These are phyloP conservation scores for Agaricus sinodeliciosus DNA, from an alignment of 768 basidiomycete genomes.

Conservation along the genomic window DNA sequence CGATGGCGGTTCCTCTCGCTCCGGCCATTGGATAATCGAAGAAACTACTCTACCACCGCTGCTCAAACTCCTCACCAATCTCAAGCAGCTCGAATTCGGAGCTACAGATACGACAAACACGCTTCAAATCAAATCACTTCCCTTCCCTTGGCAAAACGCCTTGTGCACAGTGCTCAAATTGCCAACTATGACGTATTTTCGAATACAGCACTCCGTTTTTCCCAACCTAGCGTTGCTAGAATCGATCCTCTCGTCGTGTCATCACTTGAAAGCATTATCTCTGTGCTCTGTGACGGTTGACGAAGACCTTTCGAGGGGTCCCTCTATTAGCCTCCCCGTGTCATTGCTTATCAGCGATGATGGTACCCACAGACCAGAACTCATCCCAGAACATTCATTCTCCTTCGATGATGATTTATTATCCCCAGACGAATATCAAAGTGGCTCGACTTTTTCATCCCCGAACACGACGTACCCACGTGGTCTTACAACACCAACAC, in stretches of 20 bases:
- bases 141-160: constrained; percentile 26
- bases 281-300: constrained; percentile 28
- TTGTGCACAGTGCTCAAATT: constrained; percentile 28
- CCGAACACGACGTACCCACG: constrained; percentile 1
- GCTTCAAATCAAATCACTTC: constrained; percentile 30
- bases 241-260: constrained; percentile 25
- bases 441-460: constrained; percentile 5
- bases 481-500: constrained; percentile 8
- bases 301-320: constrained; percentile 14
- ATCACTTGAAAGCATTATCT: constrained; percentile 28
- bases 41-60: constrained; percentile 30
- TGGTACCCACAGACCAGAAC: not conserved
- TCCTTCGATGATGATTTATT: not conserved
- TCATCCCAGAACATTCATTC: not conserved
- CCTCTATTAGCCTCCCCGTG: not conserved
- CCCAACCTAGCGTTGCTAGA: constrained; percentile 27
- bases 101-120: constrained; percentile 20
- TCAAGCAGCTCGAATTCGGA: constrained; percentile 30
- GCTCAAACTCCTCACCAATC: constrained; percentile 29
- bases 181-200: constrained; percentile 29
- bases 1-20: constrained; percentile 1
- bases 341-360: not conserved
- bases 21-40: constrained; percentile 32
- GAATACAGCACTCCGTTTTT: constrained; percentile 35
- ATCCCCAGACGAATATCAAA: not conserved